Conservation (phyloP, 345 rosid genomes). For the Eucalyptus sp. region DNA sequence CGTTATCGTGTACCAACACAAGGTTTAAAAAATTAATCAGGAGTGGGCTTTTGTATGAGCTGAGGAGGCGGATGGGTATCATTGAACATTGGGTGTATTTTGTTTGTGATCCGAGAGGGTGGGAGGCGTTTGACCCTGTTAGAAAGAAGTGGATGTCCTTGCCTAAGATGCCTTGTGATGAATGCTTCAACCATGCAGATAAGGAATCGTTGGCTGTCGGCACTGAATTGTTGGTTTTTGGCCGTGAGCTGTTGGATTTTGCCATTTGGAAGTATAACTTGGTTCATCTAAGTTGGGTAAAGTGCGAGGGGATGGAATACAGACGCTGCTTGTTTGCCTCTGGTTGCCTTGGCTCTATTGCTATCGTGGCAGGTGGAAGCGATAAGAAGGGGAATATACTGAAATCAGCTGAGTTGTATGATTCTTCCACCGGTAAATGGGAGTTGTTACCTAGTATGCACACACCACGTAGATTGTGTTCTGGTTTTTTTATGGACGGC, state of each 20-base stretch:
- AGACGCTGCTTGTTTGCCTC: constrained; percentile 81
- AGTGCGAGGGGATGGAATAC: constrained; percentile 58
- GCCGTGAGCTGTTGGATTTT: constrained; percentile 56
- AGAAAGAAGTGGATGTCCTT: constrained; percentile 60
- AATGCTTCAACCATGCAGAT: constrained; percentile 69
- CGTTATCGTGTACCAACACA: constrained; percentile 43
- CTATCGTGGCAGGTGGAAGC: constrained; percentile 68
- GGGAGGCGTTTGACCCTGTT: constrained; percentile 60
- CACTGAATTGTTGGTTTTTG: constrained; percentile 62
- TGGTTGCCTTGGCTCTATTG: constrained; percentile 50
- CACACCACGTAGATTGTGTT: constrained; percentile 60
- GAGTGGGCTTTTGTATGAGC: constrained; percentile 36
- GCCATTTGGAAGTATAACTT: constrained; percentile 72
- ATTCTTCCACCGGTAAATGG: constrained; percentile 57
- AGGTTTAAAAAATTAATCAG: constrained; percentile 35
- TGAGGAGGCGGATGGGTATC: constrained; percentile 45
- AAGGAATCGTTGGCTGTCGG: constrained; percentile 80
- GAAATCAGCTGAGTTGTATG: constrained; percentile 60
- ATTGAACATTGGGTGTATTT: constrained; percentile 59
- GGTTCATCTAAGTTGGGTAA: constrained; percentile 43
- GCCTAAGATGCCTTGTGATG: constrained; percentile 80
- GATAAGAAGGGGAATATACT: constrained; percentile 47
- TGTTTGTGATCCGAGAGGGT: constrained; percentile 72
- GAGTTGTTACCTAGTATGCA: constrained; percentile 59
- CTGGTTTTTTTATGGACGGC: constrained; percentile 79